Percentiles rank a stretch among this genome's conserved stretches.
Conservation (phyloP, 2,329 filamentous ascomycete genomes). For the Colletotrichum gloeosporioides region DNA sequence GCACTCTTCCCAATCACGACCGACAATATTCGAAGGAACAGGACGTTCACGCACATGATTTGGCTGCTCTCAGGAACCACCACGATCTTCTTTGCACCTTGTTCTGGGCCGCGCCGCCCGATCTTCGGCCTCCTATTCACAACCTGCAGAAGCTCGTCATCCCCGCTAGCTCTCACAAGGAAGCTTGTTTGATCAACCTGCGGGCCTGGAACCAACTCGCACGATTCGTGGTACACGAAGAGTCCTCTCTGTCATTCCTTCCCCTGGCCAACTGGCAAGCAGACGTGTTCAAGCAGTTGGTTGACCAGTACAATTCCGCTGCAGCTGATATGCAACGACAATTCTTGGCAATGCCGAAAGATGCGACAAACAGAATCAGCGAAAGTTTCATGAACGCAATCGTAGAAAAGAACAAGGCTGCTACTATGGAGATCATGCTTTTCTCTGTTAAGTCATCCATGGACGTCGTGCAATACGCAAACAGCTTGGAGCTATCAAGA, state of each 20-base stretch:
- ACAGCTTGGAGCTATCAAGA: constrained; percentile 50
- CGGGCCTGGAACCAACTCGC: constrained; percentile 68
- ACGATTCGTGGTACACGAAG: constrained; percentile 54
- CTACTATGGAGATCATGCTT: constrained; percentile 58
- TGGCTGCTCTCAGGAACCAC: constrained; percentile 70
- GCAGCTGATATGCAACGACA: constrained; percentile 63
- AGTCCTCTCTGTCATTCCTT: constrained; percentile 54
- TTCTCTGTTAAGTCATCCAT: constrained; percentile 54
- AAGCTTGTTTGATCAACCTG: constrained; percentile 69
- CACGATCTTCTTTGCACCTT: constrained; percentile 72
- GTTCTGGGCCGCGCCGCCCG: constrained; percentile 66
- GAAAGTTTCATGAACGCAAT: constrained; percentile 53
- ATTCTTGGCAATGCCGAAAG: constrained; percentile 52
- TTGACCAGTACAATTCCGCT: constrained; percentile 63
- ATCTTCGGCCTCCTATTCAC: constrained; percentile 56
- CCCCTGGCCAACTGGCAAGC: constrained; percentile 56
- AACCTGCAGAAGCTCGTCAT: constrained; percentile 65
- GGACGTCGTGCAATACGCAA: constrained; percentile 54
- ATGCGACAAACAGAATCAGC: constrained; percentile 46
- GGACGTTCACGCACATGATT: constrained; percentile 61
- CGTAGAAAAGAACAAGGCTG: constrained; percentile 56
- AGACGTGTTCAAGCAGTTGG: constrained; percentile 60
- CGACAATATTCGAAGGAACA: constrained; percentile 69
- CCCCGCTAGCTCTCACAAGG: constrained; percentile 67
- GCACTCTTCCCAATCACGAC: constrained; percentile 70